Base-by-base conservation (phyloP, 805 yeast genomes). In the Schizosaccharomyces osmophilus region DNA sequence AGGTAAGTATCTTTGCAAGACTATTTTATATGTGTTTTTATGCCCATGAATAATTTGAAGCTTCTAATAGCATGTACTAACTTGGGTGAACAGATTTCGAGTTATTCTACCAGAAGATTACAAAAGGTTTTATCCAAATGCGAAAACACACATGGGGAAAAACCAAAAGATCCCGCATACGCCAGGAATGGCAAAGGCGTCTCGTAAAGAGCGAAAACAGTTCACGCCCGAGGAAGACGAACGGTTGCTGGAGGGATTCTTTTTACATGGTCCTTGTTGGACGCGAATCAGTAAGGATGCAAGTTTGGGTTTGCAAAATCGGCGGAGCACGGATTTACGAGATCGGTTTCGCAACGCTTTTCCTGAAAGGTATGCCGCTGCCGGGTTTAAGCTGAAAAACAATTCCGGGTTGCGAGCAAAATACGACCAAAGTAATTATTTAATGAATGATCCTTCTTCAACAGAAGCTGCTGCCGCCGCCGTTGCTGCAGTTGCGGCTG, bases 21-120 rank as follows among this genome's bases (percentile, higher is more conserved):
- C 19, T 41, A 5, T 29, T 9, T 24, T 6, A 19, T 45, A 17
- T 17, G 26, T 45, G 3, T 36, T 36, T 6, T 13, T 36, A 9
- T 36, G 5, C 8, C 2, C 8, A 36, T 13, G 41, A 9, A 36
- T 2, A 8, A 11, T 36, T 9, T 9, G 5, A 36, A 31, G 32
- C 41, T 6, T 13, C 11, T 1, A 36, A 36, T 13, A 36, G 15
- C 41, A 3, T 36, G 2, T 36, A 36, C 41, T 36, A 36, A 36
- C 17, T 6, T 4, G 15, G 17, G 2, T 6, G 11, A 13, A 31
- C 19, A 32, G 77, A 45, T 74, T 74, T 69, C 69, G 78, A 61
- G 74, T 77, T 5, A 71, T 72, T 36, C 75, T 75, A 64, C 77
- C 78, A 42, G 76, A 74, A 59, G 77, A 75, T 65, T 74, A 74